A percentile compares a stretch with the other conserved stretches of the same genome.
Conservation (phyloP, 352 stramenopile species). For the Salisapilia sapeloensis region DNA sequence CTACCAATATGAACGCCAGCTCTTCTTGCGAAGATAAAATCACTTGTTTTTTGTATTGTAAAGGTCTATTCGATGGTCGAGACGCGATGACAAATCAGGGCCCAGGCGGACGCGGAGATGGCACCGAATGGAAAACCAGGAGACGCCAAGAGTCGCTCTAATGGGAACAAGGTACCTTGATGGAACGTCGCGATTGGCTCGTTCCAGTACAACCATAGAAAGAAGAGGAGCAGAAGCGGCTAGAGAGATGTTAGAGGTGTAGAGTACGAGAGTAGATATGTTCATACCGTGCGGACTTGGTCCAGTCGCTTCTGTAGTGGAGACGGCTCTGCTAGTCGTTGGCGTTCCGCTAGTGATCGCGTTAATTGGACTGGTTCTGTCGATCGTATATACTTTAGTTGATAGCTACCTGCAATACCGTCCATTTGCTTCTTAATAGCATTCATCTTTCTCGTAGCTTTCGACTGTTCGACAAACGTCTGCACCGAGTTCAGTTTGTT, state of each 20-base stretch:
- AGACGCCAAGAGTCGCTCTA: constrained; percentile 60
- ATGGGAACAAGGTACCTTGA: constrained; percentile 55
- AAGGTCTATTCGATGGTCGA: too few species aligned
- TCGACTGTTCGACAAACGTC: constrained; percentile 79
- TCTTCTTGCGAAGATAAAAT: too few species aligned
- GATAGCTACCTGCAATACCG: constrained; percentile 38
- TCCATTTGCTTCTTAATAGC: constrained; percentile 72
- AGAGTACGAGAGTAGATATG: neutral
- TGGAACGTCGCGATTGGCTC: constrained; percentile 50
- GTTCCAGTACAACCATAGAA: constrained; percentile 62
- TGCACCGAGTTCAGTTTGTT: constrained; percentile 77
- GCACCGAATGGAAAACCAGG: constrained; percentile 56
- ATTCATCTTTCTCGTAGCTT: constrained; percentile 76
- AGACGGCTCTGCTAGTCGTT: constrained; percentile 43
- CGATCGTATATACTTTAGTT: neutral
- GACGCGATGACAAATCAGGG: constrained; percentile 53
- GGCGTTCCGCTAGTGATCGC: constrained; percentile 28
- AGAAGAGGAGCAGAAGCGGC: constrained; percentile 31
- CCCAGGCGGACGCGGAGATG: constrained; percentile 64
- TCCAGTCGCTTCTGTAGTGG: constrained; percentile 59
- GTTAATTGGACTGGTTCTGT: neutral
- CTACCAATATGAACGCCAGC: too few species aligned
- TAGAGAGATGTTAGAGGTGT: constrained; percentile 6
- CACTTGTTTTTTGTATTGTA: too few species aligned
- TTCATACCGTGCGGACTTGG: constrained; percentile 42